A percentile compares a stretch with the other conserved stretches of the same genome.
Conservation (phyloP, 208 protist species). For the Spongospora subterranea region DNA sequence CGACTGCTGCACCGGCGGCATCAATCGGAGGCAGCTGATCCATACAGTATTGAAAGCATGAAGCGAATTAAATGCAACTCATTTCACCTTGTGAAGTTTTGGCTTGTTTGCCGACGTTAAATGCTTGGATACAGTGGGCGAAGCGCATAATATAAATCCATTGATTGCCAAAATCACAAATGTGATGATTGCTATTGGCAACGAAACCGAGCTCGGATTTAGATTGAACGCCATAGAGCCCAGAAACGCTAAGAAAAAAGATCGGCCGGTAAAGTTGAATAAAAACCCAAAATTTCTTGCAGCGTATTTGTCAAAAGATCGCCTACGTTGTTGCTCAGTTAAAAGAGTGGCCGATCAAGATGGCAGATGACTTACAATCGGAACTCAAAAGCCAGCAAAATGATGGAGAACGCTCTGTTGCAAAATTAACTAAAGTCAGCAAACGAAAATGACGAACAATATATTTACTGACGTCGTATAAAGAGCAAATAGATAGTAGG, state of each 20-base stretch:
- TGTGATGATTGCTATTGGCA: not conserved
- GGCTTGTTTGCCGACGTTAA: slow-evolving; percentile 3
- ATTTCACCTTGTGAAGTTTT: not conserved
- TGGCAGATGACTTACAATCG: not conserved
- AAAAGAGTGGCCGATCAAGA: not conserved
- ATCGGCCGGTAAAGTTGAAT: slow-evolving; percentile 32
- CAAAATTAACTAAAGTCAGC: not conserved
- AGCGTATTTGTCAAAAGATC: slow-evolving; percentile 14
- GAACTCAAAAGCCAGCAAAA: slow-evolving; percentile 2
- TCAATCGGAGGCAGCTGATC: slow-evolving; percentile 4
- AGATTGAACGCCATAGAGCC: slow-evolving; percentile 36
- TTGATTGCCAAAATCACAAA: slow-evolving; percentile 13
- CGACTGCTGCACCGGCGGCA: not conserved
- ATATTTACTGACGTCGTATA: slow-evolving; percentile 3
- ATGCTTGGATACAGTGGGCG: not conserved
- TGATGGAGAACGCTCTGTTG: slow-evolving; percentile 8
- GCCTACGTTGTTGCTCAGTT: not conserved
- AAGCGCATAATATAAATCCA: slow-evolving; percentile 31
- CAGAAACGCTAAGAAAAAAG: slow-evolving; percentile 17
- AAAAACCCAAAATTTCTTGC: slow-evolving; percentile 46
- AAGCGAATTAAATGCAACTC: not conserved
- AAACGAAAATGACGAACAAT: not conserved
- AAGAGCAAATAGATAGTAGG: slow-evolving; percentile 45
- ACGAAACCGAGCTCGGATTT: not conserved
- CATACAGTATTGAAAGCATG: not conserved